A percentile compares a stretch with the other conserved stretches of the same genome.
Evolutionary conservation across 352 stramenopile species (phyloP).

Genomic region (Globisporangium barbulae): DNA sequence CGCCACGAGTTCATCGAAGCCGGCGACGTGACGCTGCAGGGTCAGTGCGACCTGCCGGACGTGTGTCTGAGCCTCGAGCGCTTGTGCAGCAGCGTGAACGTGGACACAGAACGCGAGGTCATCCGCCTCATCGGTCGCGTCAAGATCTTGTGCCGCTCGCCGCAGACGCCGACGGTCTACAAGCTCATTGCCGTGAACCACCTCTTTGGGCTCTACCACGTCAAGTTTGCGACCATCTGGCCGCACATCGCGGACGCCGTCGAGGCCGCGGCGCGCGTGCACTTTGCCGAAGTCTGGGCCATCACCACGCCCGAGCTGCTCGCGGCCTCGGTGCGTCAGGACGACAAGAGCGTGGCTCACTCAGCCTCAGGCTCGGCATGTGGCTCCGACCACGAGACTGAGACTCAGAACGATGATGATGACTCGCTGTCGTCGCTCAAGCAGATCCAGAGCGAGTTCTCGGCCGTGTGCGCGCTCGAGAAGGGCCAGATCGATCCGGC

Average conservation of each 20-base stretch:
- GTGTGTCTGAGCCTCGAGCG: slow-evolving; percentile 65
- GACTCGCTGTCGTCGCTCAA: neutral
- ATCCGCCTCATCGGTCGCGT: slow-evolving; percentile 76
- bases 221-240: slow-evolving; percentile 89
- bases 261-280: slow-evolving; percentile 41
- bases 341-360: slow-evolving; percentile 15
- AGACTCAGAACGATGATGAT: neutral
- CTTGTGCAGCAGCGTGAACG: slow-evolving; percentile 42
- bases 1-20: slow-evolving; percentile 48
- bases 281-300: slow-evolving; percentile 68
- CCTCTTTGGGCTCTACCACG: slow-evolving; percentile 79
- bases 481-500: slow-evolving; percentile 35
- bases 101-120: slow-evolving; percentile 83
- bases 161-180: slow-evolving; percentile 73
- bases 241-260: slow-evolving; percentile 71
- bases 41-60: slow-evolving; percentile 66
- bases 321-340: slow-evolving; percentile 40
- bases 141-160: slow-evolving; percentile 68
- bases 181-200: slow-evolving; percentile 76
- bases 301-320: slow-evolving; percentile 54
- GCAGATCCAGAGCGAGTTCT: slow-evolving; percentile 56
- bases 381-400: neutral
- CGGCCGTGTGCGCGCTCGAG: slow-evolving; percentile 53
- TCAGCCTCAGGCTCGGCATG: neutral
- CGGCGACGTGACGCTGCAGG: slow-evolving; percentile 37